Percentiles rank a stretch among this genome's conserved stretches.
These are phyloP conservation scores for Inga laurina DNA, from an alignment of 306 rosid genomes.

Conservation along the genomic window DNA sequence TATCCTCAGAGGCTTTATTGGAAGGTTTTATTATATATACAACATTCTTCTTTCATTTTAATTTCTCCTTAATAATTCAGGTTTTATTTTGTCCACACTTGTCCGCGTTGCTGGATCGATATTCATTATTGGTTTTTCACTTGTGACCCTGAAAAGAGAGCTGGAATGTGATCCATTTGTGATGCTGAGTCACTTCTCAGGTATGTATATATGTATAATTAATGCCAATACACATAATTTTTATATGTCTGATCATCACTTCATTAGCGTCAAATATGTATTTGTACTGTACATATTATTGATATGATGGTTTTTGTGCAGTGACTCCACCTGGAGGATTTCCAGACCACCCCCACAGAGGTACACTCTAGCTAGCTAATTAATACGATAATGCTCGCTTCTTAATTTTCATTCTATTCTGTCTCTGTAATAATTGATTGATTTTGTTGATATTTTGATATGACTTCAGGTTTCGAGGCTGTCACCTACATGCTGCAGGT, in stretches of 20 bases:
- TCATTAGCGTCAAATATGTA: background rate
- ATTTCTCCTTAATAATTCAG: too few relatives aligned
- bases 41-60: background rate
- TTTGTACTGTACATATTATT: too few relatives aligned
- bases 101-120: background rate
- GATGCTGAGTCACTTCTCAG: constrained; percentile 59
- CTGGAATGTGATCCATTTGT: constrained; percentile 60
- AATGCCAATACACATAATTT: background rate
- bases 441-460: background rate
- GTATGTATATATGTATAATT: constrained; percentile 11
- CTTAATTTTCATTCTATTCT: background rate
- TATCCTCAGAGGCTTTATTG: constrained; percentile 49
- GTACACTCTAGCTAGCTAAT: constrained; percentile 19
- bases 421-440: background rate
- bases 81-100: background rate
- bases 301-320: constrained; percentile 16
- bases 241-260: background rate
- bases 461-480: constrained; percentile 51
- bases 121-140: background rate
- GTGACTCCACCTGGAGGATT: constrained; percentile 69
- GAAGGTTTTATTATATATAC: constrained; percentile 35
- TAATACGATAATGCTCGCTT: background rate
- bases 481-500: constrained; percentile 55
- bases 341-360: constrained; percentile 79
- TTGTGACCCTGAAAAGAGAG: constrained; percentile 39